These are phyloP conservation scores for Leptodontidium sp. DNA, from an alignment of 2,329 filamentous ascomycete species.

Conservation along the genomic window DNA sequence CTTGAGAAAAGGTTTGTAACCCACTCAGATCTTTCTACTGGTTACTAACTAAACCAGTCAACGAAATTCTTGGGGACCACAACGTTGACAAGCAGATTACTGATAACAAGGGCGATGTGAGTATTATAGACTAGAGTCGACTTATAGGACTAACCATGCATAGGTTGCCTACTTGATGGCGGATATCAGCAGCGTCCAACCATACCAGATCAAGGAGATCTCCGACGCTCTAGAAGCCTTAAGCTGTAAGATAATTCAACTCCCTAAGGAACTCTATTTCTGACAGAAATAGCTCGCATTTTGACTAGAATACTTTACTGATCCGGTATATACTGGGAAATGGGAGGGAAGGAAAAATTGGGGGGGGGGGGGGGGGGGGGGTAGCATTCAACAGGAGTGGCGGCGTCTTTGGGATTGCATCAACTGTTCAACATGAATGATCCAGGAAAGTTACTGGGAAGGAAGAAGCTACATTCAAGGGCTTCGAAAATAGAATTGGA, in stretches of 20 bases:
- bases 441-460: background rate
- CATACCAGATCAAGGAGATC: conserved; percentile 83
- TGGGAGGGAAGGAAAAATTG: conserved; percentile 19
- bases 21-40: no score
- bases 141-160: conserved; percentile 34
- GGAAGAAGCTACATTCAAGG: background rate
- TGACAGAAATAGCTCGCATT: conserved; percentile 47
- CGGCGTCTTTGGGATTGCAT: conserved; percentile 31
- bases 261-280: background rate
- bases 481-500: background rate
- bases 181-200: conserved; percentile 88
- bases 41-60: conserved; percentile 64
- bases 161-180: conserved; percentile 95
- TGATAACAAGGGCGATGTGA: conserved; percentile 88
- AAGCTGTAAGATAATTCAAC: conserved; percentile 68
- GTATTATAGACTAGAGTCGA: conserved; percentile 38
- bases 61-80: conserved; percentile 92
- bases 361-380: background rate
- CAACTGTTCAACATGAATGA: conserved; percentile 39
- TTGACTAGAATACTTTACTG: conserved; percentile 50
- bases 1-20: conserved; percentile 72
- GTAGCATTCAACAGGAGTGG: conserved; percentile 41
- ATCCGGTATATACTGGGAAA: conserved; percentile 20
- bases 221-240: conserved; percentile 83
- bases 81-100: conserved; percentile 99